A percentile compares a stretch with the other conserved stretches of the same genome.
These are phyloP conservation scores for Ophiocytium majus DNA, from an alignment of 352 stramenopile genomes.

Conservation along the genomic window DNA sequence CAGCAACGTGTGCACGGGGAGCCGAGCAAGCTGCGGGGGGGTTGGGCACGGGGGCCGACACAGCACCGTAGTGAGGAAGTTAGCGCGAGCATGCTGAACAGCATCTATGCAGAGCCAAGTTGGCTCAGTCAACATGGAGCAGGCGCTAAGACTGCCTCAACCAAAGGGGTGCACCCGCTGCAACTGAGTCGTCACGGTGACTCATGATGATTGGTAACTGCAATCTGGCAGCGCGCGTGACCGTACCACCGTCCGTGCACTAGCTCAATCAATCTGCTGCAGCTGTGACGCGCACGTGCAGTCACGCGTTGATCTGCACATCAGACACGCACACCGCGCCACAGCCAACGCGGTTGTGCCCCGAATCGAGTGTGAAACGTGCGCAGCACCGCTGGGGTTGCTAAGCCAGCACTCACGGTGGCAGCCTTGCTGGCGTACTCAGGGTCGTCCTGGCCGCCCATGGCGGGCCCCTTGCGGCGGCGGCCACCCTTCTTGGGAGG, in stretches of 20 bases:
- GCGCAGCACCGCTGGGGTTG: background rate
- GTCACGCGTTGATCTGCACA: background rate
- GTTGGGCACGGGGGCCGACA: no score
- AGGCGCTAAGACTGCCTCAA: no score
- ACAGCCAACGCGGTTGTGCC: background rate
- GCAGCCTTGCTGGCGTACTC: background rate
- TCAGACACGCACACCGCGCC: background rate
- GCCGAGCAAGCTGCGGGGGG: no score
- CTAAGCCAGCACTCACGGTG: background rate
- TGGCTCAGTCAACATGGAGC: no score
- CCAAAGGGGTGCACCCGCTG: no score
- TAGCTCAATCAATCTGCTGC: no score
- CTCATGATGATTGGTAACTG: no score
- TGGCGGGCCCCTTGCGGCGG: background rate
- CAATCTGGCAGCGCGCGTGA: background rate
- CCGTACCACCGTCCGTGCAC: background rate
- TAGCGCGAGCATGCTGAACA: background rate
- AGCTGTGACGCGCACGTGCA: background rate
- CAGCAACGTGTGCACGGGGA: no score
- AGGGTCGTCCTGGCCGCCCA: background rate
- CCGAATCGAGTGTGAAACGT: no score
- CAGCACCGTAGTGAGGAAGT: no score
- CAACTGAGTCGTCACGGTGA: no score
- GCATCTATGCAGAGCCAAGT: background rate
- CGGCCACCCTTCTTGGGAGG: no score